phyloP scores from a whole-genome alignment of 2,329 filamentous ascomycete genomes.

The Cordyceps cateniannulata region DNA sequence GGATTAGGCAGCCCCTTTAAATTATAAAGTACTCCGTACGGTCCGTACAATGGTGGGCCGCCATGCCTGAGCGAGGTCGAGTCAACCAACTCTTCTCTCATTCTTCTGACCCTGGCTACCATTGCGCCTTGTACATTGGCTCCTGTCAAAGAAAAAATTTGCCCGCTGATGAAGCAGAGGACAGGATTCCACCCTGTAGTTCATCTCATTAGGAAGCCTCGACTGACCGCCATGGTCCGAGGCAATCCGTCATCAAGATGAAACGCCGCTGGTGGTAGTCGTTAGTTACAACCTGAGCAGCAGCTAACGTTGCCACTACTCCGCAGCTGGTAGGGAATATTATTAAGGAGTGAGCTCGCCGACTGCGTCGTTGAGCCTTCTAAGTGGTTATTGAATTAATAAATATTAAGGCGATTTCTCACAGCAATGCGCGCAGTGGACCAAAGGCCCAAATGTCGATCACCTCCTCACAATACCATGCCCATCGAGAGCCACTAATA shows the following conservation, averaged over 20 bases:
- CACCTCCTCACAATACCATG: not conserved
- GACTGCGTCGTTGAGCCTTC: not conserved
- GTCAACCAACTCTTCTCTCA: no score
- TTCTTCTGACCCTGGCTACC: no score
- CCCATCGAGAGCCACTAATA: not conserved
- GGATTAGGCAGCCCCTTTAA: constrained; percentile 1
- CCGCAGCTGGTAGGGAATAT: not conserved
- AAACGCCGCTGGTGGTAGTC: not conserved
- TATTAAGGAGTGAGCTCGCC: not conserved
- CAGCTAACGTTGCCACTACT: not conserved
- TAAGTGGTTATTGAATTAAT: not conserved
- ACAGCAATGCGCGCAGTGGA: not conserved
- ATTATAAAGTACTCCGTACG: not conserved
- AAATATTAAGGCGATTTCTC: not conserved
- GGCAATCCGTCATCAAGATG: constrained; percentile 3
- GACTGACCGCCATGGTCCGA: not conserved
- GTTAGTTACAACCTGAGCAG: not conserved
- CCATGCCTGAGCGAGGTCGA: no score
- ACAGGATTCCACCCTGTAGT: not conserved
- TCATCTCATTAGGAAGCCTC: not conserved
- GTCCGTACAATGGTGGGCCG: no score
- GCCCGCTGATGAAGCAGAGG: no score
- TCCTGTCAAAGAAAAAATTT: no score
- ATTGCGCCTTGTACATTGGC: no score
- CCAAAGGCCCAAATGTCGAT: not conserved